A percentile compares a stretch with the other conserved stretches of the same genome.
These are phyloP conservation scores for Aspergillus sparsus DNA, from an alignment of 495 filamentous ascomycete genomes.

Conservation along the genomic window DNA sequence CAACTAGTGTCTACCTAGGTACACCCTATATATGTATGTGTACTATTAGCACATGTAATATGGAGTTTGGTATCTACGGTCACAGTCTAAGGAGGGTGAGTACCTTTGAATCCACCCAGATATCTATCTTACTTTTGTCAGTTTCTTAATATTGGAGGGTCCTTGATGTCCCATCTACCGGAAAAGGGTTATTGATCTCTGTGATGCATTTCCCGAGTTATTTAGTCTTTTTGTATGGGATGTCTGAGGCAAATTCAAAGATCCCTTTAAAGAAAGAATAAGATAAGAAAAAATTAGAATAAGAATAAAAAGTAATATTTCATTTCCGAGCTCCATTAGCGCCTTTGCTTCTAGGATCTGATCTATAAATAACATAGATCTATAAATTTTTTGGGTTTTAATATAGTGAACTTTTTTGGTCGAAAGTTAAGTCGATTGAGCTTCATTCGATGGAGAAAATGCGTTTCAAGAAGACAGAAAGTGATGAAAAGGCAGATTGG, in stretches of 20 bases:
- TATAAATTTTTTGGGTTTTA: constrained; percentile 16
- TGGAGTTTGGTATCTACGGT: no score
- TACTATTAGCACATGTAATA: no score
- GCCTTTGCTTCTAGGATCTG: constrained; percentile 27
- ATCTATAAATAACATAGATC: constrained; percentile 20
- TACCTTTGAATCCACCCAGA: no score
- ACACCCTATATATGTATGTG: no score
- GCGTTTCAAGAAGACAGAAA: neutral
- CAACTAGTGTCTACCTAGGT: no score
- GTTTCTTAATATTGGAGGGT: neutral
- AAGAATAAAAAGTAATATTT: neutral
- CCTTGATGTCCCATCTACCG: neutral
- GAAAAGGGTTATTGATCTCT: no score
- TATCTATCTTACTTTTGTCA: no score
- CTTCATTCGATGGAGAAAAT: neutral
- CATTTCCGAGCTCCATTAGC: constrained; percentile 30
- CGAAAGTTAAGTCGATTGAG: neutral
- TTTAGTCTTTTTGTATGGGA: no score
- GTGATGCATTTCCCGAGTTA: no score
- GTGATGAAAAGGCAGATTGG: neutral
- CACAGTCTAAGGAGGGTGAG: no score
- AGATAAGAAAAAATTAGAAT: constrained; percentile 3
- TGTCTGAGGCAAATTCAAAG: no score
- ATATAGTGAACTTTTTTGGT: constrained; percentile 16
- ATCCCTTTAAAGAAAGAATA: neutral